Evolutionary conservation across 140 eudicot genomes (phyloP).

Genomic region (Flaveria floridana): DNA sequence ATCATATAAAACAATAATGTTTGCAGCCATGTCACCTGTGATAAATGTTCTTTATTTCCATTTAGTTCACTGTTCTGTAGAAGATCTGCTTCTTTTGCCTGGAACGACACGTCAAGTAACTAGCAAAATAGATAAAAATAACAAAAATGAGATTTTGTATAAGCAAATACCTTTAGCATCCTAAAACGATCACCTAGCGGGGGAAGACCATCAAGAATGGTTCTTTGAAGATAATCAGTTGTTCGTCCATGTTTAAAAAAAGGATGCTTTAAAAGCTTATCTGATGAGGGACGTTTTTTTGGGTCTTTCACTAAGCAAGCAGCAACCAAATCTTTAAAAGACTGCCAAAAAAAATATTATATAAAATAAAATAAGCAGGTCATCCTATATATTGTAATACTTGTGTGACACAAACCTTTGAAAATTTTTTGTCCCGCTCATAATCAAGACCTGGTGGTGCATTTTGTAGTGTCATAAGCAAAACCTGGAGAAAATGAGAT

Average conservation of each 20-base stretch:
- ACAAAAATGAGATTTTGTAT: slow-evolving; percentile 10
- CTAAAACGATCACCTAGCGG: slow-evolving; percentile 83
- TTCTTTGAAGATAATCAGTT: slow-evolving; percentile 61
- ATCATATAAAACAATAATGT: slow-evolving; percentile 10
- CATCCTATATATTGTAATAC: background rate
- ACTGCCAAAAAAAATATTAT: slow-evolving; percentile 40
- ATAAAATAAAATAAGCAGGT: slow-evolving; percentile 16
- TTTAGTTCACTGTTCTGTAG: slow-evolving; percentile 68
- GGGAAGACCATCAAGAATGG: slow-evolving; percentile 70
- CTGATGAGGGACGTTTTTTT: slow-evolving; percentile 80
- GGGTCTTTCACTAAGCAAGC: slow-evolving; percentile 97
- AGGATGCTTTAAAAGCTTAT: slow-evolving; percentile 79
- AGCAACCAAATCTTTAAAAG: slow-evolving; percentile 89
- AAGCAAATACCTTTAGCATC: slow-evolving; percentile 64
- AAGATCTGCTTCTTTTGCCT: slow-evolving; percentile 93
- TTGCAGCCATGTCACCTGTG: slow-evolving; percentile 62
- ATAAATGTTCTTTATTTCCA: slow-evolving; percentile 85
- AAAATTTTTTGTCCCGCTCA: slow-evolving; percentile 86
- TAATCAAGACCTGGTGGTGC: slow-evolving; percentile 98
- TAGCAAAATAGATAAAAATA: background rate
- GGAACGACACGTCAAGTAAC: slow-evolving; percentile 31
- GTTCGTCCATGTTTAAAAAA: slow-evolving; percentile 78
- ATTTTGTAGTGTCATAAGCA: slow-evolving; percentile 91
- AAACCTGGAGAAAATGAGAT: slow-evolving; percentile 49
- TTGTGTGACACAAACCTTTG: slow-evolving; percentile 59